Evolutionary conservation across 1,284 basidiomycete species (phyloP).

Genomic region (Amylostereum chailletii): DNA sequence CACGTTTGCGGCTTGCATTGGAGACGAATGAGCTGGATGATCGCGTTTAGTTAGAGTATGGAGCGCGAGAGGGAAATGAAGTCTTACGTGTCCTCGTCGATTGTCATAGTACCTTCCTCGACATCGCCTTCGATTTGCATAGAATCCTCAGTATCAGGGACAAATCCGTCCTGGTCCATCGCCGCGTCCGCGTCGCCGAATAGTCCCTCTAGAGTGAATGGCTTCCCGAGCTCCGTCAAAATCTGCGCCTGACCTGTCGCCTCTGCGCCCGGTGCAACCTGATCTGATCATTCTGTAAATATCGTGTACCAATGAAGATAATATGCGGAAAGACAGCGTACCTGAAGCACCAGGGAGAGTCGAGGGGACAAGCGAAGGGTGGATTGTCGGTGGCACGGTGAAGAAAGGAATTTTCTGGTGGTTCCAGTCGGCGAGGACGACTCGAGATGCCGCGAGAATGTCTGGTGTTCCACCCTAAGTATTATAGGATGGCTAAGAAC

Average conservation of each 20-base stretch:
- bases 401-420: slow-evolving; percentile 91
- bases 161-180: slow-evolving; percentile 4
- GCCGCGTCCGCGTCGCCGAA: slow-evolving; percentile 68
- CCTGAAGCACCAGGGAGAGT: slow-evolving; percentile 24
- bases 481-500: not conserved
- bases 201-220: slow-evolving; percentile 68
- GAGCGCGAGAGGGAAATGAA: too few relatives aligned
- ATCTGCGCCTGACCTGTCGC: slow-evolving; percentile 70
- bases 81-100: slow-evolving; percentile 1
- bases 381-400: slow-evolving; percentile 70
- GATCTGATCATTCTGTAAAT: slow-evolving; percentile 3
- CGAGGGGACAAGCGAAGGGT: slow-evolving; percentile 66
- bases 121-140: not conserved
- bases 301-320: not conserved
- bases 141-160: not conserved
- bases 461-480: slow-evolving; percentile 85
- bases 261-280: slow-evolving; percentile 61
- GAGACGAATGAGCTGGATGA: too few relatives aligned
- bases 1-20: not conserved
- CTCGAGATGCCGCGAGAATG: slow-evolving; percentile 73
- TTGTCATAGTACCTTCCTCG: not conserved
- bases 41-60: too few relatives aligned
- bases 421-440: slow-evolving; percentile 93
- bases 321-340: not conserved
- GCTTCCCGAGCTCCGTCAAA: slow-evolving; percentile 51